phyloP scores from a whole-genome alignment of 441 rosid species.

The Cnidoscolus chayamansa region DNA sequence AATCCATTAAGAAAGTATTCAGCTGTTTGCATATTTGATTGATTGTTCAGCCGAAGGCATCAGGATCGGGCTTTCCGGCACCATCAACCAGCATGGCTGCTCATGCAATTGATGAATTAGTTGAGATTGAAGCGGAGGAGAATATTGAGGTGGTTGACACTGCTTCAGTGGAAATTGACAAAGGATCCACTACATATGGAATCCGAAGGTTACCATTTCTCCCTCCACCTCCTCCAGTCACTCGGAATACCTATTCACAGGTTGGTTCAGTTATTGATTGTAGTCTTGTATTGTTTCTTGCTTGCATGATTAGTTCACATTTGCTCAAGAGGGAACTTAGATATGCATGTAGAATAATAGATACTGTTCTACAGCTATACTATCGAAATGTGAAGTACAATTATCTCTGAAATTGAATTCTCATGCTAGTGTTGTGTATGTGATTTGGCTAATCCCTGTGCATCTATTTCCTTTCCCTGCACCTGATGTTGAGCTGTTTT shows the following conservation, averaged over 20 bases:
- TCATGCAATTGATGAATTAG: slow-evolving; percentile 45
- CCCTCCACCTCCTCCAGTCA: slow-evolving; percentile 44
- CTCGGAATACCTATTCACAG: slow-evolving; percentile 42
- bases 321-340: neutral
- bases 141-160: slow-evolving; percentile 37
- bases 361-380: neutral
- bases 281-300: neutral
- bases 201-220: slow-evolving; percentile 33
- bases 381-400: neutral
- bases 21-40: slow-evolving; percentile 3
- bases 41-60: slow-evolving; percentile 37
- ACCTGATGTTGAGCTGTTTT: slow-evolving; percentile 16
- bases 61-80: slow-evolving; percentile 29
- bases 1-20: neutral
- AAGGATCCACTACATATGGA: slow-evolving; percentile 17
- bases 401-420: neutral
- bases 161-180: slow-evolving; percentile 23
- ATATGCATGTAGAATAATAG: neutral
- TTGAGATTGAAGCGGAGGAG: slow-evolving; percentile 48
- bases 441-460: neutral
- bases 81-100: slow-evolving; percentile 78
- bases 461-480: neutral
- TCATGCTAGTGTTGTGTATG: neutral
- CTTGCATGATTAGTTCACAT: neutral
- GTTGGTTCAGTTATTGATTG: slow-evolving; percentile 28